Evolutionary conservation across 805 yeast species (phyloP).

Genomic region (Cyberlindnera meyerae): DNA sequence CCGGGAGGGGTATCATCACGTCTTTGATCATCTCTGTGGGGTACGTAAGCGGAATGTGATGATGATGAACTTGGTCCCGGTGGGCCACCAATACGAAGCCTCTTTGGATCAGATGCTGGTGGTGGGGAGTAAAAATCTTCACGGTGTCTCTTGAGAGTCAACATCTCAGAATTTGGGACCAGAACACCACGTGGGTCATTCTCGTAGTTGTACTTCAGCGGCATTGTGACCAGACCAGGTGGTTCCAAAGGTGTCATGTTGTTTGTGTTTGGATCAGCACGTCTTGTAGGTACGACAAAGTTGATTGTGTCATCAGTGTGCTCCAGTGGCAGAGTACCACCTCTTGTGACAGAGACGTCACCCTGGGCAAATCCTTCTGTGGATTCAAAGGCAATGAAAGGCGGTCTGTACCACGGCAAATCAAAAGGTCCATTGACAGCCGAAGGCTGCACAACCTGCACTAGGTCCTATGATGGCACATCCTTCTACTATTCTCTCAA

Average conservation of each 20-base stretch:
- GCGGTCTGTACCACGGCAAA: conserved; percentile 4
- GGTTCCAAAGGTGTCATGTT: conserved; percentile 7
- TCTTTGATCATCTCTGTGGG: too few relatives aligned
- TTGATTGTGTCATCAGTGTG: conserved; percentile 4
- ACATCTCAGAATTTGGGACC: not conserved
- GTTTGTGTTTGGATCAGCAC: not conserved
- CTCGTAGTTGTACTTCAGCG: not conserved
- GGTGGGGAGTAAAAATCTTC: too few relatives aligned
- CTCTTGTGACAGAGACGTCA: conserved; percentile 1
- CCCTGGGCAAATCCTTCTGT: not conserved
- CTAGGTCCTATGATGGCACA: too few relatives aligned
- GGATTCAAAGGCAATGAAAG: conserved; percentile 1
- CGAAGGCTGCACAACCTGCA: too few relatives aligned
- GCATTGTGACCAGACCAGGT: conserved; percentile 8
- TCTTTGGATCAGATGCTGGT: too few relatives aligned
- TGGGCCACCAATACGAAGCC: too few relatives aligned
- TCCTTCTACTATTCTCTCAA: too few relatives aligned
- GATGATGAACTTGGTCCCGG: too few relatives aligned
- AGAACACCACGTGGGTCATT: not conserved
- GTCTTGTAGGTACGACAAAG: not conserved
- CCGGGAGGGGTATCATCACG: too few relatives aligned
- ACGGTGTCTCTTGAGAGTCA: not conserved
- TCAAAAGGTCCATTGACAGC: too few relatives aligned
- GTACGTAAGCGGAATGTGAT: too few relatives aligned
- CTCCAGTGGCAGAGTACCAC: conserved; percentile 4